Conservation (phyloP, 768 basidiomycete genomes). For the Mycena rosella region DNA sequence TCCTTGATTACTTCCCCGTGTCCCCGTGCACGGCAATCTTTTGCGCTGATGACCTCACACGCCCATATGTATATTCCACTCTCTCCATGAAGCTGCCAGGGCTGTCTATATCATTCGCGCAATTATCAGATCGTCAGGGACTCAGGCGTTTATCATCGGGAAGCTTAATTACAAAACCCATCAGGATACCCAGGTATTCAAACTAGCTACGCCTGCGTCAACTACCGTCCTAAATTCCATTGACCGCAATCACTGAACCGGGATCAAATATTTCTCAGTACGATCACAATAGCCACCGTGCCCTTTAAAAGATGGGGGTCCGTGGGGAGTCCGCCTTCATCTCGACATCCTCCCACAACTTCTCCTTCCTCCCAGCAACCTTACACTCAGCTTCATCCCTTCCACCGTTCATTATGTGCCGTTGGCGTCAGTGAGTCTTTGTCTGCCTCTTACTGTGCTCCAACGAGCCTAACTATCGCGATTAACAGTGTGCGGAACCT, state of each 20-base stretch:
- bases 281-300: constrained; percentile 29
- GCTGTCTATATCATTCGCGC: neutral
- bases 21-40: constrained; percentile 18
- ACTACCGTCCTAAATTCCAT: constrained; percentile 2
- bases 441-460: neutral
- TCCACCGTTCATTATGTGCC: constrained; percentile 24
- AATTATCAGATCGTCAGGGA: constrained; percentile 28
- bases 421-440: constrained; percentile 58
- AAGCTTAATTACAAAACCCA: constrained; percentile 26
- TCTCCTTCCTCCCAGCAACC: constrained; percentile 28
- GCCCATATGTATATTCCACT: constrained; percentile 18
- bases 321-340: constrained; percentile 13
- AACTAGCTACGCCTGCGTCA: constrained; percentile 20
- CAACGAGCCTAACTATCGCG: constrained; percentile 6
- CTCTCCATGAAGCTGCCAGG: constrained; percentile 4
- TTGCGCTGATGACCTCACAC: constrained; percentile 19
- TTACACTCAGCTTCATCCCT: constrained; percentile 19
- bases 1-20: constrained; percentile 6
- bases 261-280: neutral
- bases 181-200: constrained; percentile 21
- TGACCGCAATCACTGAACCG: constrained; percentile 11
- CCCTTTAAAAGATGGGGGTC: constrained; percentile 34
- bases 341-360: neutral
- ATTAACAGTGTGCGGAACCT: constrained; percentile 58
- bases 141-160: constrained; percentile 1